Conservation (phyloP, 768 basidiomycete species). For the Naematelia aurantialba region DNA sequence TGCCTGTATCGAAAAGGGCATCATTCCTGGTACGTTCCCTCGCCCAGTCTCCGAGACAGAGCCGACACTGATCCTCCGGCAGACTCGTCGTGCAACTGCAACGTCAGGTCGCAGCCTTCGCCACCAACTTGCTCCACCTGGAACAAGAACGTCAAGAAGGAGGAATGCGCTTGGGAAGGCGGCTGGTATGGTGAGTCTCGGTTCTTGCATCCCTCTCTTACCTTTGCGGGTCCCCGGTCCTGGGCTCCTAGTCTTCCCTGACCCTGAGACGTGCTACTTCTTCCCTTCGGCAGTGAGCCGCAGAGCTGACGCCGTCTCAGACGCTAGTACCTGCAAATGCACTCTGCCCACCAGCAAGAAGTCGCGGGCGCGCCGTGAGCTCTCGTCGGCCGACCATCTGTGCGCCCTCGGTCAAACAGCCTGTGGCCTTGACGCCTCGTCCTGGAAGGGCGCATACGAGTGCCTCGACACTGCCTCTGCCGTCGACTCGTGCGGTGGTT, state of each 20-base stretch:
- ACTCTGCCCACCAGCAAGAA: background rate
- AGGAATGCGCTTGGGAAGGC: background rate
- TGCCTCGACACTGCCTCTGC: constrained; percentile 2
- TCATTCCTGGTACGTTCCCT: background rate
- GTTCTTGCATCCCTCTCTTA: background rate
- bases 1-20: background rate
- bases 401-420: background rate
- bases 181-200: background rate
- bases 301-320: background rate
- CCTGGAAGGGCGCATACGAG: constrained; percentile 1
- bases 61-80: too few relatives aligned
- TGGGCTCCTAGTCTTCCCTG: too few relatives aligned
- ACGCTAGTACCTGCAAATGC: background rate
- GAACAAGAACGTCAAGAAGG: background rate
- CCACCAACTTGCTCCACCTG: background rate
- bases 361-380: background rate
- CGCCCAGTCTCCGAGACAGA: too few relatives aligned
- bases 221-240: background rate
- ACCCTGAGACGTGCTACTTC: too few relatives aligned
- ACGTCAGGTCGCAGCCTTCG: background rate
- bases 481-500: constrained; percentile 8
- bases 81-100: background rate
- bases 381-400: background rate
- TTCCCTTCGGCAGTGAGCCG: too few relatives aligned
- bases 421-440: background rate